Evolutionary conservation across 495 filamentous ascomycete genomes (phyloP).

Genomic region (Daldinia vernicosa): DNA sequence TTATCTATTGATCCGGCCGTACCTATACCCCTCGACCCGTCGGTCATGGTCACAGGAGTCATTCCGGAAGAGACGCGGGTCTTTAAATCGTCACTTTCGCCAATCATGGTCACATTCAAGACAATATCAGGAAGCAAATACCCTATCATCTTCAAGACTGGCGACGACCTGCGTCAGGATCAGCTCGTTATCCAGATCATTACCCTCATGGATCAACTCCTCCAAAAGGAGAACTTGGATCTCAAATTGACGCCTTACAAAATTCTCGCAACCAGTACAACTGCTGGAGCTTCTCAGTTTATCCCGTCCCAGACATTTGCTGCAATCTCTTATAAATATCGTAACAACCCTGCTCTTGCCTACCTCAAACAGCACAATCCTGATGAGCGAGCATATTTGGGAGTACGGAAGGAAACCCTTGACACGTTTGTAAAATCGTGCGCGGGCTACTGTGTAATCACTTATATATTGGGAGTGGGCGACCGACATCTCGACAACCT

Average conservation of each 20-base stretch:
- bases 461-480: conserved; percentile 96
- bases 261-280: conserved; percentile 90
- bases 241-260: conserved; percentile 95
- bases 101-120: conserved; percentile 90
- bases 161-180: conserved; percentile 96
- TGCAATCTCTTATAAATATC: conserved; percentile 80
- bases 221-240: conserved; percentile 96
- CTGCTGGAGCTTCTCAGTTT: conserved; percentile 91
- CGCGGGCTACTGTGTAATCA: conserved; percentile 98
- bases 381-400: conserved; percentile 80
- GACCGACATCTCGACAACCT: conserved; percentile 97
- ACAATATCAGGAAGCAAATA: conserved; percentile 80
- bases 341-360: conserved; percentile 73
- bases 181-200: conserved; percentile 99
- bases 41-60: conserved; percentile 77
- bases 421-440: conserved; percentile 97
- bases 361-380: conserved; percentile 93
- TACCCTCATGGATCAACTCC: conserved; percentile 94
- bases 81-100: conserved; percentile 93
- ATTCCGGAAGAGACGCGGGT: conserved; percentile 87
- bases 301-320: conserved; percentile 86
- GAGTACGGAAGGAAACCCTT: conserved; percentile 90
- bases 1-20: conserved; percentile 83
- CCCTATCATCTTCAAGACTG: conserved; percentile 95
- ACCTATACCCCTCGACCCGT: conserved; percentile 89